These are phyloP conservation scores for Punica granatum DNA, from an alignment of 345 rosid species.

Conservation along the genomic window DNA sequence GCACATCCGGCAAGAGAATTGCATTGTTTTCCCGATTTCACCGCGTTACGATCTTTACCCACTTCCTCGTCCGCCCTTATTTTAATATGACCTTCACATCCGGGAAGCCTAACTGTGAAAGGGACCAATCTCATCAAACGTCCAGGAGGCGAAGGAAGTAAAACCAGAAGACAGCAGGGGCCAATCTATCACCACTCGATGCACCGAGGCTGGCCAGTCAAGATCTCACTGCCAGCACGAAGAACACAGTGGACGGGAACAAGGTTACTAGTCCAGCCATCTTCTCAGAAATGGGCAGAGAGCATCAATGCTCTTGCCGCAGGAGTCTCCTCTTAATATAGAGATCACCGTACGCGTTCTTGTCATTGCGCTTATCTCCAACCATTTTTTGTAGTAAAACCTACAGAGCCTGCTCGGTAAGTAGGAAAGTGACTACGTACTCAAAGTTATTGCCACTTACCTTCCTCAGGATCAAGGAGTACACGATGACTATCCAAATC, in stretches of 20 bases:
- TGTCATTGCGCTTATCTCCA: conserved; percentile 14
- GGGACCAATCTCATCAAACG: conserved; percentile 39
- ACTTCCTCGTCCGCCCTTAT: conserved; percentile 28
- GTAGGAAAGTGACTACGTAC: conserved; percentile 4
- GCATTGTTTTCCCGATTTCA: too few species aligned
- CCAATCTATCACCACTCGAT: neutral
- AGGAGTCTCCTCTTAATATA: conserved; percentile 2
- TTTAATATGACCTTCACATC: conserved; percentile 21
- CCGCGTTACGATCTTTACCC: neutral
- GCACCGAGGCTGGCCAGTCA: conserved; percentile 12
- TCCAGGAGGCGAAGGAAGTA: conserved; percentile 24
- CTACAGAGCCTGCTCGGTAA: conserved; percentile 5
- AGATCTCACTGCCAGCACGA: conserved; percentile 13
- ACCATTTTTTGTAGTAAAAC: conserved; percentile 8
- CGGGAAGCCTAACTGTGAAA: conserved; percentile 28
- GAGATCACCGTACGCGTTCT: conserved; percentile 16
- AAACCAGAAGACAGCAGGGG: neutral
- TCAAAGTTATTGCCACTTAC: neutral
- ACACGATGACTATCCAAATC: conserved; percentile 16
- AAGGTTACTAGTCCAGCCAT: conserved; percentile 5
- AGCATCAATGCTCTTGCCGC: conserved; percentile 15
- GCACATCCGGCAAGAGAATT: too few species aligned
- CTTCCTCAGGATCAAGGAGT: neutral
- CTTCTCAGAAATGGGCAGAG: conserved; percentile 5
- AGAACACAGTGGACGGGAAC: conserved; percentile 14